A percentile compares a stretch with the other conserved stretches of the same genome.
Evolutionary conservation across 2,329 filamentous ascomycete genomes (phyloP).

Genomic region (Magnaporthales sp.): DNA sequence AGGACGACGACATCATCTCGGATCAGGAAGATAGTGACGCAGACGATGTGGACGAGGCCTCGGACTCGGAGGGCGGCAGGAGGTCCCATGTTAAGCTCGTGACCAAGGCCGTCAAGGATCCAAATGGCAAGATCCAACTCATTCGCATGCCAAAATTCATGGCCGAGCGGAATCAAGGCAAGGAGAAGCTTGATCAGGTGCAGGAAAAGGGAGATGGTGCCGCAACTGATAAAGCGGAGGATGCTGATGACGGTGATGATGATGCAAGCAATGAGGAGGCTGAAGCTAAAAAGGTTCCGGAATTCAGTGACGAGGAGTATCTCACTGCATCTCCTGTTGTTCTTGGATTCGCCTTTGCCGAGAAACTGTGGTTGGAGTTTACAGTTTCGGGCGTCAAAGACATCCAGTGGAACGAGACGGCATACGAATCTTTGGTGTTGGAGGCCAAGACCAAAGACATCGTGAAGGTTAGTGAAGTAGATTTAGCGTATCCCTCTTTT

Average conservation of each 20-base stretch:
- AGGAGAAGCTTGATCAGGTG: slow-evolving; percentile 50
- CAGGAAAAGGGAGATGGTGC: slow-evolving; percentile 18
- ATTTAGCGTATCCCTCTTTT: slow-evolving; percentile 6
- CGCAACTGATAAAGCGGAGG: slow-evolving; percentile 1
- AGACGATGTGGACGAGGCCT: slow-evolving; percentile 25
- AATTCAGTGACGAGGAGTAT: slow-evolving; percentile 75
- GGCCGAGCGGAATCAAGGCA: slow-evolving; percentile 12
- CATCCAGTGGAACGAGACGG: slow-evolving; percentile 76
- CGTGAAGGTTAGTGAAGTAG: slow-evolving; percentile 41
- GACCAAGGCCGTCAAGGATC: slow-evolving; percentile 42
- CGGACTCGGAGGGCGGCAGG: slow-evolving; percentile 30
- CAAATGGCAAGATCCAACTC: slow-evolving; percentile 26
- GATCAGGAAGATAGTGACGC: slow-evolving; percentile 38
- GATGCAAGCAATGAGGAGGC: slow-evolving; percentile 18
- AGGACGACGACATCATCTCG: slow-evolving; percentile 54
- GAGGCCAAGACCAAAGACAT: slow-evolving; percentile 52
- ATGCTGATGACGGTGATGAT: slow-evolving; percentile 1
- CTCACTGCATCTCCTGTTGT: slow-evolving; percentile 78
- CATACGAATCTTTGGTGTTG: slow-evolving; percentile 75
- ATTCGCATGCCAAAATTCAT: slow-evolving; percentile 23
- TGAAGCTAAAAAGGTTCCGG: slow-evolving; percentile 23
- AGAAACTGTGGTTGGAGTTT: slow-evolving; percentile 88
- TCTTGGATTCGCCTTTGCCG: slow-evolving; percentile 76
- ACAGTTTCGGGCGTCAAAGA: slow-evolving; percentile 70
- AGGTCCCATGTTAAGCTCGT: slow-evolving; percentile 35